Base-by-base conservation (phyloP, 2,329 filamentous ascomycete genomes). In the Trichophaea hybrida region DNA sequence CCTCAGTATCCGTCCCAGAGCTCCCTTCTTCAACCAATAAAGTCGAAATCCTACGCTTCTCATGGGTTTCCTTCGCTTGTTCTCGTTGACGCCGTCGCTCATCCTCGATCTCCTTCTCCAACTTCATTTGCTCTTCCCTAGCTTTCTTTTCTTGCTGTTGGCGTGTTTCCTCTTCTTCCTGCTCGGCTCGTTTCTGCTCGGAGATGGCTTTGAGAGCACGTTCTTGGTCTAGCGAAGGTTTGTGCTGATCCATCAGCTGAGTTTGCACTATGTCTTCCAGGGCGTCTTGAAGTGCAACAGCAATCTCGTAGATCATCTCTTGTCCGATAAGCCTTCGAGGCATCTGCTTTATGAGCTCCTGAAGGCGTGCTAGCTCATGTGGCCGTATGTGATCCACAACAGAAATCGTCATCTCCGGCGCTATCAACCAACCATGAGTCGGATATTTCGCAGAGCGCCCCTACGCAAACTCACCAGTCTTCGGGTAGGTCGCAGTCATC, bases 401-500 rank as follows among this genome's bases (percentile, higher is more conserved):
- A 37, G 55, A 5, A n/a, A 57, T n/a, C 7, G 24, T 15, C 37
- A 57, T 32, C 15, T 24, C 24, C 8, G 55, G 55, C 24, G 34
- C 55, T 57, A 33, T 54, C 17, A n/a, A 54, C 17, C 50, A 54
- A 12, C 10, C 13, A 37, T 37, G n/a, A 54, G 33, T 54, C 73
- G 61, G 78, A 76, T 63, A 81, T 75, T 59, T 77, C 77, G 59
- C 76, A 75, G 24, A 33, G 73, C 8, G 88, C 74, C 1, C 90
- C 90, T 1, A 37, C 15, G 17, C 24, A 35, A 32, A 61, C 61
- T 58, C 37, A 63, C 61, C 75, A 1, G 88, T 86, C 70, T 88
- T 94, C 3, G 91, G 93, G 71, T 97, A 97, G 0, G 90, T 94
- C 5, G 89, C 86, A 6, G 88, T 93, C 65, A 97, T 76, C 59